These are phyloP conservation scores for Casuarina cunninghamiana DNA, from an alignment of 306 rosid species.

Conservation along the genomic window DNA sequence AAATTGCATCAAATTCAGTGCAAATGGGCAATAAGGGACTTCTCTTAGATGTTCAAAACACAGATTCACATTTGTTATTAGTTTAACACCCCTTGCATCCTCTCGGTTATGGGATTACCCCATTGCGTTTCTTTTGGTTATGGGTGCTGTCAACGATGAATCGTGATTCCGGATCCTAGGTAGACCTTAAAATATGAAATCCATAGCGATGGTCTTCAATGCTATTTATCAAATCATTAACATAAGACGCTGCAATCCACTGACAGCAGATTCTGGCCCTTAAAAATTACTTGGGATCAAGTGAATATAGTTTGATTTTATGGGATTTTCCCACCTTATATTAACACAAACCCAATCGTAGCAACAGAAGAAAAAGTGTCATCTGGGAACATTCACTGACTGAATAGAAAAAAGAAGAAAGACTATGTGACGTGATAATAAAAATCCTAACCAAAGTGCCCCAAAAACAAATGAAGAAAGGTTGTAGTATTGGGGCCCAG, in stretches of 20 bases:
- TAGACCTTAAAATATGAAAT: constrained; percentile 17
- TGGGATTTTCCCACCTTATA: too few relatives aligned
- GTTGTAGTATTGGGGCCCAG: too few relatives aligned
- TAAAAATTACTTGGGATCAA: too few relatives aligned
- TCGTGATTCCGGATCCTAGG: constrained; percentile 65
- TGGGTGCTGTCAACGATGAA: constrained; percentile 26
- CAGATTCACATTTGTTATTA: constrained; percentile 26
- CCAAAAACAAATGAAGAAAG: too few relatives aligned
- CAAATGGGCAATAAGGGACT: constrained; percentile 46
- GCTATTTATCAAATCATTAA: constrained; percentile 14
- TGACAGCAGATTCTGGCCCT: too few relatives aligned
- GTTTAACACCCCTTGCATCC: constrained; percentile 32
- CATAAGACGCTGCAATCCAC: constrained; percentile 3
- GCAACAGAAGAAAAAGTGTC: too few relatives aligned
- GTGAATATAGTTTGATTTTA: too few relatives aligned
- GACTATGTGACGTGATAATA: too few relatives aligned
- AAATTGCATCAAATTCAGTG: constrained; percentile 79
- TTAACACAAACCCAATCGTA: too few relatives aligned
- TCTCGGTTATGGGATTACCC: constrained; percentile 8
- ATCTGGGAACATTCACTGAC: too few relatives aligned
- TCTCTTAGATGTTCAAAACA: constrained; percentile 30
- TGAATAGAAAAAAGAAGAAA: too few relatives aligned
- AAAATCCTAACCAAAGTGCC: too few relatives aligned
- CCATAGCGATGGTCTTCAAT: neutral
- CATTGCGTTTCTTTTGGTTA: neutral